Conservation (phyloP, 208 protist species). For the Novymonas esmeraldas region DNA sequence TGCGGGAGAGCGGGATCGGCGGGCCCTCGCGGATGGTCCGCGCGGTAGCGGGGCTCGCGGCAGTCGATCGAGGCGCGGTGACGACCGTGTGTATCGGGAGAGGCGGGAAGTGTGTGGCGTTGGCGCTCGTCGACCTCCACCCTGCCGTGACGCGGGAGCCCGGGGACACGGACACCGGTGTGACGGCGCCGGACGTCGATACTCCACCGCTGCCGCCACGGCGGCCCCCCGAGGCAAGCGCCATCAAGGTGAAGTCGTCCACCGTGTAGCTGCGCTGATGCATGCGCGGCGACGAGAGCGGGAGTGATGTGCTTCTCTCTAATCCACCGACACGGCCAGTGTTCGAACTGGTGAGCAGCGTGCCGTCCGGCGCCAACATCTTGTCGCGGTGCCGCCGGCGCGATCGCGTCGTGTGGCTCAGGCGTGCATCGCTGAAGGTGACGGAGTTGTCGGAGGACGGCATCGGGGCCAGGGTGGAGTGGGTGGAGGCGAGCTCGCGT, state of each 20-base stretch:
- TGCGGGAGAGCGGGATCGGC: background rate
- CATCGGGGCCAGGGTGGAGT: background rate
- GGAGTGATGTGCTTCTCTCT: background rate
- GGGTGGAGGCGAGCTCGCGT: background rate
- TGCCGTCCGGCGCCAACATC: constrained; percentile 20
- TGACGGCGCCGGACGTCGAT: background rate
- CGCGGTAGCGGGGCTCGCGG: background rate
- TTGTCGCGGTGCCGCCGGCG: constrained; percentile 22
- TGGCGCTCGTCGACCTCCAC: background rate
- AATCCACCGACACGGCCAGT: background rate
- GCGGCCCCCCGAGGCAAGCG: background rate
- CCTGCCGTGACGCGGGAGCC: background rate
- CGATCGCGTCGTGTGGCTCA: background rate
- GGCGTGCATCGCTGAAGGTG: background rate
- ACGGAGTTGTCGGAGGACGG: background rate
- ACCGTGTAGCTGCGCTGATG: constrained; percentile 18
- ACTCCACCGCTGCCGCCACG: no score
- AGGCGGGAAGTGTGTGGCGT: background rate
- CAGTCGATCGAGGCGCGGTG: background rate
- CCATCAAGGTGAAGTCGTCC: constrained; percentile 12
- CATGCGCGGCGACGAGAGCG: background rate
- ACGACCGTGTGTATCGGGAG: background rate
- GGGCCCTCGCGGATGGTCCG: background rate
- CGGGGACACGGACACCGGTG: background rate
- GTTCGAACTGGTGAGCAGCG: background rate